Percentiles rank a stretch among this genome's conserved stretches.
Conservation (phyloP, 148 eudicot genomes). For the Oxyria digyna region DNA sequence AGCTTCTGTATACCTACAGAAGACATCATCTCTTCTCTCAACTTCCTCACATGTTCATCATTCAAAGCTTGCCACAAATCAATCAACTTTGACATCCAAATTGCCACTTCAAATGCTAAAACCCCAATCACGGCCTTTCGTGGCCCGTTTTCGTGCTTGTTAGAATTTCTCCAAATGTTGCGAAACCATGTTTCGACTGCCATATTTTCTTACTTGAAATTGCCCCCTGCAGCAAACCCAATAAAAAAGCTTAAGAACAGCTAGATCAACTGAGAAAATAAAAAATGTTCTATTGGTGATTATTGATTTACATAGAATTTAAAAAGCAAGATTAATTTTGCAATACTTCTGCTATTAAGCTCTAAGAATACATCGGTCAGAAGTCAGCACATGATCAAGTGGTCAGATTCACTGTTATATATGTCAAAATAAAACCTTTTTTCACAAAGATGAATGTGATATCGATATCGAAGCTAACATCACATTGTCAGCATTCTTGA, state of each 20-base stretch:
- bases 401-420: neutral
- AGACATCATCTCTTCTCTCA: conserved; percentile 39
- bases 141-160: conserved; percentile 21
- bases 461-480: neutral
- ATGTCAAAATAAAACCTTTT: neutral
- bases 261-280: neutral
- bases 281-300: neutral
- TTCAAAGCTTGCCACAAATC: conserved; percentile 38
- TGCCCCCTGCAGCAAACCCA: neutral
- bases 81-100: conserved; percentile 44
- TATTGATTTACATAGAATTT: neutral
- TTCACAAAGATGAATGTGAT: neutral
- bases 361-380: neutral
- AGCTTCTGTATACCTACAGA: conserved; percentile 46
- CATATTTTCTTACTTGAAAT: conserved; percentile 19
- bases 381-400: neutral
- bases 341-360: neutral
- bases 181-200: conserved; percentile 58
- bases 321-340: too few species aligned
- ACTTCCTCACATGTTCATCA: conserved; percentile 38
- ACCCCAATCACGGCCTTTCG: conserved; percentile 29
- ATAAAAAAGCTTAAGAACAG: neutral
- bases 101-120: conserved; percentile 56
- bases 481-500: neutral
- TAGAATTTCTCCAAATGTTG: conserved; percentile 33